Base-by-base conservation (phyloP, 148 eudicot species). In the Selenicereus undatus region DNA sequence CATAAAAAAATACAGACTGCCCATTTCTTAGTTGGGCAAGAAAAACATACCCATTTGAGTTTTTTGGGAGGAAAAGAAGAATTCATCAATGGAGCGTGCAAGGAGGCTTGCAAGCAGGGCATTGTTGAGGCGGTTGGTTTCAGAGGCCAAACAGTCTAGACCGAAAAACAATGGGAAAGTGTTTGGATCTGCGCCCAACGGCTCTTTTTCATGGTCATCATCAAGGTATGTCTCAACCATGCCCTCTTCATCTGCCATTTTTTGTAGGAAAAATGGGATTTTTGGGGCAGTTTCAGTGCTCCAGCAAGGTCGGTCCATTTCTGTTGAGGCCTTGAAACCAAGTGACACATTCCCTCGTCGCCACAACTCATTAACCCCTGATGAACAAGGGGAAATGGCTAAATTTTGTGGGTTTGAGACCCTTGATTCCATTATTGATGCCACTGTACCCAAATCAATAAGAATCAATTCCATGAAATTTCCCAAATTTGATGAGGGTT, bases 381-480 rank as follows among this genome's bases (percentile, higher is more conserved):
- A 90, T 1, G 97, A 93, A 43, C 90, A 89, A 75, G 32, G 82
- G 16, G 88, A 88, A 78, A 95, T 95, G 99, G 89, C 97, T 1
- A 73, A 92, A 58, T 88, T 84, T 77, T 90, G 92, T 69, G 99
- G 99, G 29, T 90, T 82, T 71, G 76, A 85, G 3, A 91, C 21
- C 52, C 87, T 91, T 29, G 97, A 95, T 84, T 71, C 90, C 1
- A 80, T 95, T 0, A 89, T 93, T 24, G 94, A 92, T 80, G 97
- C 99, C 8, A 95, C 99, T 18, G 99, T 95, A 8, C 99, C 99
- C 24, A 90, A 92, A 83, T 88, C 93, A 0, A 95, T 95, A 16
- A 89, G 98, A 4, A 58, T 86, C 20, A 86, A 86, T 14, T 75
- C 85, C 0, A 95, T 95, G 99, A 83, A 86, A 78, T 86, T 91